These are phyloP conservation scores for Globisporangium barbulae DNA, from an alignment of 352 stramenopile species.

Conservation along the genomic window DNA sequence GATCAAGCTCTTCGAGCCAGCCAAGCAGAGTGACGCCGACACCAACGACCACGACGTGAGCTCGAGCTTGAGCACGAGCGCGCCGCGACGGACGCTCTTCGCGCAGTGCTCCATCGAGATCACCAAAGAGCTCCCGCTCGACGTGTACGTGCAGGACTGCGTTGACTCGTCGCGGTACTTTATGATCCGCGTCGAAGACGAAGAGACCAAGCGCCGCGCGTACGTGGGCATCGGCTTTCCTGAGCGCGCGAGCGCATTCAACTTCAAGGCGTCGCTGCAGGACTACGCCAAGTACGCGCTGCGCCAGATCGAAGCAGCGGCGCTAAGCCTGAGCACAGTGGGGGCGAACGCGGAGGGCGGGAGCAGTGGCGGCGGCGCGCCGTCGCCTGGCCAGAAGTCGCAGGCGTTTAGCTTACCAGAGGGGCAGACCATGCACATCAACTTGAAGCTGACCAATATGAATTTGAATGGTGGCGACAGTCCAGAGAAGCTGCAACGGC, in stretches of 20 bases:
- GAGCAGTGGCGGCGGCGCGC: not conserved
- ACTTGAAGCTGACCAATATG: conserved; percentile 48
- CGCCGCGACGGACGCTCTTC: conserved; percentile 41
- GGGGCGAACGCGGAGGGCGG: conserved; percentile 1
- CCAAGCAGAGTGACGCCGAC: conserved; percentile 12
- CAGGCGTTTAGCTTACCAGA: conserved; percentile 63
- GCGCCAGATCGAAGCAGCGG: conserved; percentile 48
- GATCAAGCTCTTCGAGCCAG: conserved; percentile 77
- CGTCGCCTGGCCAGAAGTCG: conserved; percentile 27
- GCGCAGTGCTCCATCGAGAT: conserved; percentile 79
- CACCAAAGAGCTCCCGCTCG: conserved; percentile 49
- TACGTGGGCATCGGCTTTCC: conserved; percentile 82
- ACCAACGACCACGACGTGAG: not conserved
- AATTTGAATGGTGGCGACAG: conserved; percentile 18
- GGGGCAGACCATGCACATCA: conserved; percentile 76
- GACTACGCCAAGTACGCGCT: conserved; percentile 82
- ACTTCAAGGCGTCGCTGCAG: conserved; percentile 84
- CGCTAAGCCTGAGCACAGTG: conserved; percentile 14
- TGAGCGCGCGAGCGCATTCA: conserved; percentile 71
- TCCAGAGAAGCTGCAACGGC: conserved; percentile 21
- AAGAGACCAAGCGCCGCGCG: conserved; percentile 60
- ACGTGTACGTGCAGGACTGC: conserved; percentile 83
- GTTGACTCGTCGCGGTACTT: conserved; percentile 88
- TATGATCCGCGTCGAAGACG: conserved; percentile 83
- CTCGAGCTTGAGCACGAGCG: not conserved